These are phyloP conservation scores for Avena atlantica DNA, from an alignment of 176 grass and related monocot genomes.

Conservation along the genomic window DNA sequence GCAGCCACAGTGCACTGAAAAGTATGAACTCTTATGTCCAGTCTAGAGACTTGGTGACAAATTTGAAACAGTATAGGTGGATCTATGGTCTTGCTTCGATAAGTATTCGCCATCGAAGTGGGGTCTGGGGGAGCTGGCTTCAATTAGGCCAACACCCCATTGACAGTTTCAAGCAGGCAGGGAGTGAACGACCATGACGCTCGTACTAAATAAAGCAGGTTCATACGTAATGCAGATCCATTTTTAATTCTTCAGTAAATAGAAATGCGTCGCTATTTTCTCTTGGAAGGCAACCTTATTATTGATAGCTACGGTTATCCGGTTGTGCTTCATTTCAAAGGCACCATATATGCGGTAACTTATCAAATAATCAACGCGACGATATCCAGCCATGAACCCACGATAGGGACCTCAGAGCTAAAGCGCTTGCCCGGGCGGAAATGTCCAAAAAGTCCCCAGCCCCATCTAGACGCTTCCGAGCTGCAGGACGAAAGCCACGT, in stretches of 20 bases:
- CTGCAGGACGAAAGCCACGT: conserved; percentile 48
- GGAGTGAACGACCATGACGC: neutral
- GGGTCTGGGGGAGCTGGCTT: neutral
- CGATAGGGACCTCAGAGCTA: conserved; percentile 42
- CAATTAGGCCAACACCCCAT: conserved; percentile 29
- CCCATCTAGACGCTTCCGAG: conserved; percentile 57
- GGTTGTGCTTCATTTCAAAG: conserved; percentile 36
- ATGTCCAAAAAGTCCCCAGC: conserved; percentile 43
- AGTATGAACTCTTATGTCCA: neutral
- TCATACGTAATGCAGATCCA: conserved; percentile 20
- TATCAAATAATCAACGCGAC: conserved; percentile 34
- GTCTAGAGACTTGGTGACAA: neutral
- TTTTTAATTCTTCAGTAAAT: conserved; percentile 2
- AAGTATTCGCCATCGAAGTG: neutral
- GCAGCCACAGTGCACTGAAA: neutral
- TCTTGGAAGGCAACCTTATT: conserved; percentile 27
- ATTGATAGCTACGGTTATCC: conserved; percentile 47
- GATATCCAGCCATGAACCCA: conserved; percentile 44
- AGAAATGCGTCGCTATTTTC: conserved; percentile 23
- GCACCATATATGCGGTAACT: conserved; percentile 31
- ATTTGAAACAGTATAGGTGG: neutral
- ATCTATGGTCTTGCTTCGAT: neutral
- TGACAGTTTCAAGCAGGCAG: neutral
- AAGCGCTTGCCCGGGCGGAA: conserved; percentile 18
- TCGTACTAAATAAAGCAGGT: neutral